Evolutionary conservation across 495 filamentous ascomycete genomes (phyloP).

Genomic region (Staphylotrichum tortipilum): DNA sequence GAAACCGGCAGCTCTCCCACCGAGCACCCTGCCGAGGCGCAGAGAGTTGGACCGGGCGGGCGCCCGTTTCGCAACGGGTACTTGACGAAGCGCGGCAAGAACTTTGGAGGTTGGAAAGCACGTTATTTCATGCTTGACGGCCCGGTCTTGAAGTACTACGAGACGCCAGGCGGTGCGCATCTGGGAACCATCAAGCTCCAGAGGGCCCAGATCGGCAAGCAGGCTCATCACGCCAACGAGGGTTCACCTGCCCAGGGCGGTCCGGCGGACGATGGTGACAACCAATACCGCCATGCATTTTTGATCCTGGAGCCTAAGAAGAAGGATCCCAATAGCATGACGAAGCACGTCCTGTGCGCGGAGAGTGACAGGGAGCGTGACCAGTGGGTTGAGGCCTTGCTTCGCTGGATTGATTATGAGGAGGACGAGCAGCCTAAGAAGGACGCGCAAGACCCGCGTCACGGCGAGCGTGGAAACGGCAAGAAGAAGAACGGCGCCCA

Average conservation of each 20-base stretch:
- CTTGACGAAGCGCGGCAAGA: conserved; percentile 92
- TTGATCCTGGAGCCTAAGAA: conserved; percentile 90
- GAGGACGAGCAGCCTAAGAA: conserved; percentile 36
- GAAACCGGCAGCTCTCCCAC: conserved; percentile 46
- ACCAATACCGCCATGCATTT: conserved; percentile 95
- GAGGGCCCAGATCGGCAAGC: conserved; percentile 90
- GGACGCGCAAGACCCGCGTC: conserved; percentile 28
- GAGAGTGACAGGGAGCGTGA: conserved; percentile 92
- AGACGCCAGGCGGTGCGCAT: conserved; percentile 77
- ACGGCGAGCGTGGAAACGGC: conserved; percentile 27
- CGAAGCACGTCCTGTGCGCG: conserved; percentile 92
- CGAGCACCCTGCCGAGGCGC: conserved; percentile 30
- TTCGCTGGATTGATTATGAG: conserved; percentile 82
- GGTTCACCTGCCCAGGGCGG: conserved; percentile 51
- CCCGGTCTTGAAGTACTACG: conserved; percentile 83
- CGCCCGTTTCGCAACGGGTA: conserved; percentile 79
- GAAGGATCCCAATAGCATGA: conserved; percentile 82
- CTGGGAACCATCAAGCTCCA: conserved; percentile 87
- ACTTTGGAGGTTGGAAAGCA: conserved; percentile 98
- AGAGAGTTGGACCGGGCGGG: conserved; percentile 48
- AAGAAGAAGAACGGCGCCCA: conserved; percentile 47
- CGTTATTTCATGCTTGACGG: conserved; percentile 89
- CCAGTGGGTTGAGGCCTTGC: conserved; percentile 80
- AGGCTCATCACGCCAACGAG: conserved; percentile 54
- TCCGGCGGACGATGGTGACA: conserved; percentile 68